Evolutionary conservation across 495 filamentous ascomycete species (phyloP), one percentile per base, ranked within the genome.

Genomic region (Podospora appendiculata): DNA sequence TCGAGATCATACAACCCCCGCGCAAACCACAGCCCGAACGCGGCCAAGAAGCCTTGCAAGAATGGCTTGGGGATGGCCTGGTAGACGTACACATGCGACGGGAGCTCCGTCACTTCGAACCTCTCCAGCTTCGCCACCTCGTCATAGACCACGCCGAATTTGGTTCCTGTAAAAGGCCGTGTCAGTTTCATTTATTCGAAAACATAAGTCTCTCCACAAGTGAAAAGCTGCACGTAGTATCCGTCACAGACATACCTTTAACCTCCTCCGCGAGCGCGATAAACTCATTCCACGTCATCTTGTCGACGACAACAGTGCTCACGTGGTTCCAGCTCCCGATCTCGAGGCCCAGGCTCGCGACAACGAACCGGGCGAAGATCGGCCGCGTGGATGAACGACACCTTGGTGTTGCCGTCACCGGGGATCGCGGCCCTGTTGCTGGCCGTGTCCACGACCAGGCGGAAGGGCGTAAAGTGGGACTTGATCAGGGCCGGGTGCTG

Each of bases 281-380:
- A 16, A 76, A 48, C 54, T 79, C 62, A 47, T 79, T 79, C 51
- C 67, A 74, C 3, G 71, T 80, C 25, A 74, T 48, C 46, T 66
- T 64, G 54, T 80, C 77, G 3, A 76, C 77, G 10, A 74, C 59
- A 32, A 77, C 41, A 11, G 68, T 58, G 38, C 62, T 75, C 18
- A 65, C 68, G 14, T 68, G 17, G 2, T 46, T 68, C 79, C 25
- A 25, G n/a, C 78, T 69, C 79, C 79, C 80, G 39, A 70, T 68
- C 13, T 68, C 58, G 4, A 75, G 56, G 9, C 73, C 70, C 14
- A 83, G 55, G 19, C 58, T 53, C 12, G 71, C 69, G n/a, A 67
- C 70, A 18, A 80, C 60, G 48, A 79, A 79, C 34, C 61, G 67
- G 11, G 69, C 79, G 53, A 80, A 80, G 55, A 25, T 83, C 79